These are phyloP conservation scores for Saccharomycopsis guyanensis DNA, from an alignment of 805 yeast species.

Conservation along the genomic window DNA sequence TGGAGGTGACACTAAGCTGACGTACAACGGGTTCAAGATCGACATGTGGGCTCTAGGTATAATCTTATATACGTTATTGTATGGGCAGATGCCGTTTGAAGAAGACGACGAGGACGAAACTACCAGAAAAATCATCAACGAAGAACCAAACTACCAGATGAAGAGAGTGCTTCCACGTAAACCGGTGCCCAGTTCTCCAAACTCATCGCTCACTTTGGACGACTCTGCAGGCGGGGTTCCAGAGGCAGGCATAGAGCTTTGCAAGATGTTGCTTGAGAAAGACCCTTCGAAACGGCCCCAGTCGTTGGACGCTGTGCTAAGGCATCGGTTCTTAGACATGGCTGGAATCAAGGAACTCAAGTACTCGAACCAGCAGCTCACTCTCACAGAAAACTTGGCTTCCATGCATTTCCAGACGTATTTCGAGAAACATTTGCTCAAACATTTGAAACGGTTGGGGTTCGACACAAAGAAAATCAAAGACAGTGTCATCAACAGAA, in stretches of 20 bases:
- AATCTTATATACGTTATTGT: constrained; percentile 73
- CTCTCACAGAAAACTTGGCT: constrained; percentile 8
- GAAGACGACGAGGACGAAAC: constrained; percentile 66
- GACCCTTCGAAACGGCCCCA: constrained; percentile 56
- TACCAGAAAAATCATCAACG: constrained; percentile 49
- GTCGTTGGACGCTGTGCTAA: constrained; percentile 41
- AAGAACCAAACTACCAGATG: constrained; percentile 49
- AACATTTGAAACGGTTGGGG: constrained; percentile 20
- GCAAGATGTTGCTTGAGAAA: constrained; percentile 52
- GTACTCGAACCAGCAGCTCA: constrained; percentile 27
- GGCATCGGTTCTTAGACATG: constrained; percentile 42
- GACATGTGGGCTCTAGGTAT: constrained; percentile 94
- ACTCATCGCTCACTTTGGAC: not conserved
- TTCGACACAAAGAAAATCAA: constrained; percentile 18
- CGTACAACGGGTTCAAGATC: constrained; percentile 59
- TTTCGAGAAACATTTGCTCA: constrained; percentile 18
- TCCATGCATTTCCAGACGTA: constrained; percentile 12
- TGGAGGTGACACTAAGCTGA: constrained; percentile 42
- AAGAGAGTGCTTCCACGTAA: not conserved
- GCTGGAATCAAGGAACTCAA: constrained; percentile 37
- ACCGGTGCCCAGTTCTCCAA: not conserved
- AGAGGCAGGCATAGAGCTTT: constrained; percentile 41
- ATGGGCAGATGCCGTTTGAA: constrained; percentile 88
- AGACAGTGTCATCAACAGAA: constrained; percentile 44
- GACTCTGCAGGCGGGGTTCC: constrained; percentile 31